Evolutionary conservation across 345 rosid species (phyloP), one percentile per base, ranked within the genome.

Genomic region (Populus euphratica): DNA sequence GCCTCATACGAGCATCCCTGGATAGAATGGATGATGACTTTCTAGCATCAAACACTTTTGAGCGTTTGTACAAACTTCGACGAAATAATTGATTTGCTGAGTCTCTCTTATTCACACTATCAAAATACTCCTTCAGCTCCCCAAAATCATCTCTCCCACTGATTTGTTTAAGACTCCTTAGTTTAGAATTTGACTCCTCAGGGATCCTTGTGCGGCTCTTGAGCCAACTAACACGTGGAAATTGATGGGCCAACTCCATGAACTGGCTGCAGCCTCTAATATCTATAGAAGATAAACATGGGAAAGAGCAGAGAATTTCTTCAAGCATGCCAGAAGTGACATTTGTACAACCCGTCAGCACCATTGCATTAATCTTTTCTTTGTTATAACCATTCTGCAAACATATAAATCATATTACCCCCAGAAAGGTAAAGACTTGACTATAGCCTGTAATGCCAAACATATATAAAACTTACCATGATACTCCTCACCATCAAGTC

Each of bases 1-100:
- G 89, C 90, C 99, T 88, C 77, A 86, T 79, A 47, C 99, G 97
- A 68, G 99, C 99, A 90, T 96, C 99, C 88, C 97, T 93, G 38
- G 99, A 90, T 62, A 90, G 80, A 81, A 96, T 91, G 50, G 98
- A 89, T 38, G 98, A 92, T 68, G 97, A 91, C 76, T 81, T 94
- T 81, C 99, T 90, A 49, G 97, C 97, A 88, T 94, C 99, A 73
- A 92, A 92, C 81, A 96, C 82, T 86, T 94, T 96, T 78, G 99
- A 90, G 61, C 99, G 97, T 72, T 90, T 90, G 81, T 96, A 96
- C 65, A 92, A 87, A 87, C 92, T 94, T 75, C 91, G 91, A 49
- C 92, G 91, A 80, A 93, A 94, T 78, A 88, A 85, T 81, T 91
- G 95, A 79, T 89, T 91, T 68, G 97, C 92, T 27, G 99, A 89